Evolutionary conservation across 768 basidiomycete species (phyloP).

Genomic region (Sistotremastrum niveocremeum): DNA sequence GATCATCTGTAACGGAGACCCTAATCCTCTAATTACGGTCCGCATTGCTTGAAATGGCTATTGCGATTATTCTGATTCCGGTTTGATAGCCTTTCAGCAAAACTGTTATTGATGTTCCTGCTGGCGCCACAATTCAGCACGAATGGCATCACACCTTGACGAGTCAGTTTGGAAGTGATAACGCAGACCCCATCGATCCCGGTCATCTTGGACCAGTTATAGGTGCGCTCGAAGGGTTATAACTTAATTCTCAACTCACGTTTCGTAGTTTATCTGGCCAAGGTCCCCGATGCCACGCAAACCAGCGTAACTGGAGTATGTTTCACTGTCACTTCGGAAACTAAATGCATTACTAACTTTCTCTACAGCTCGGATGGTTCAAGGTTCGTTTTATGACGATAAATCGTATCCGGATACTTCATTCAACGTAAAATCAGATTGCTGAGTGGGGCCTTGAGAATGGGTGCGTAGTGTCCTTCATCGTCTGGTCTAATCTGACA

Average conservation of each 20-base stretch:
- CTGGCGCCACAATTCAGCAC: constrained; percentile 39
- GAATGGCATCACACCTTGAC: constrained; percentile 38
- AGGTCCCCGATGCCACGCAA: constrained; percentile 32
- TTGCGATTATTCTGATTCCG: too few relatives aligned
- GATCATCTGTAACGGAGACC: constrained; percentile 46
- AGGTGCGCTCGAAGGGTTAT: neutral
- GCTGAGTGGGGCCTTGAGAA: too few relatives aligned
- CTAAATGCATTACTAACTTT: too few relatives aligned
- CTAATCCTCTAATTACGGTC: constrained; percentile 24
- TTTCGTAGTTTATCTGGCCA: constrained; percentile 22
- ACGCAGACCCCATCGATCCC: constrained; percentile 33
- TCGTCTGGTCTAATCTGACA: constrained; percentile 6
- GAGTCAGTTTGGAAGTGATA: constrained; percentile 32
- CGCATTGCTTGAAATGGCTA: too few relatives aligned
- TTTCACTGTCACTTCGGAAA: too few relatives aligned
- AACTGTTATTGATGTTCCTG: constrained; percentile 33
- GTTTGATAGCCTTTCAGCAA: constrained; percentile 33
- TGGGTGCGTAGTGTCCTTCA: too few relatives aligned
- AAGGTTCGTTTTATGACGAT: constrained; percentile 9
- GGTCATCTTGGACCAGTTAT: constrained; percentile 39
- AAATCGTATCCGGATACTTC: too few relatives aligned
- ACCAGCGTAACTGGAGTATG: constrained; percentile 25
- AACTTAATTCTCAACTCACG: neutral
- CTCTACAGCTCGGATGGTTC: constrained; percentile 25
- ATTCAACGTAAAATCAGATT: too few relatives aligned